Evolutionary conservation across 768 basidiomycete genomes (phyloP).

Genomic region (Termitomyces sp.): DNA sequence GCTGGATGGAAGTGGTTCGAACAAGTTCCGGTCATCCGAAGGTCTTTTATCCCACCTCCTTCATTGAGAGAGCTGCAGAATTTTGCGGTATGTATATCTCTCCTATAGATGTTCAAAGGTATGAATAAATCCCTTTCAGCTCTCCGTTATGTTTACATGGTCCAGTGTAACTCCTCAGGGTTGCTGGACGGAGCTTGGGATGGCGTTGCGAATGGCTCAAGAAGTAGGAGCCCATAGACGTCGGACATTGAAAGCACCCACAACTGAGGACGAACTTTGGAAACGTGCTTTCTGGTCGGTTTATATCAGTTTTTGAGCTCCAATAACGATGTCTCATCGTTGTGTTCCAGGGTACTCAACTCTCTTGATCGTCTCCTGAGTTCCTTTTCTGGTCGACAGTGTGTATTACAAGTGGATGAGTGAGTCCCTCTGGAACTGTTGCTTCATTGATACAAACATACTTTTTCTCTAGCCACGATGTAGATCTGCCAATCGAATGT

Average conservation of each 20-base stretch:
- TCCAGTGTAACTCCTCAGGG: conserved; percentile 46
- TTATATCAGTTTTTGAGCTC: background rate
- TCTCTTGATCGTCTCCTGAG: conserved; percentile 42
- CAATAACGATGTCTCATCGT: background rate
- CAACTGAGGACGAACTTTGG: conserved; percentile 66
- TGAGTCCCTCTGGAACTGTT: conserved; percentile 24
- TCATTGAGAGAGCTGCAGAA: conserved; percentile 71
- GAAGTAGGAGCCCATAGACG: conserved; percentile 70
- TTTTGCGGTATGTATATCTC: conserved; percentile 42
- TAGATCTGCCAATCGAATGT: conserved; percentile 57
- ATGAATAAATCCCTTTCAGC: conserved; percentile 24
- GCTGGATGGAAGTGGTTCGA: conserved; percentile 65
- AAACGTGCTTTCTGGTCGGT: conserved; percentile 61
- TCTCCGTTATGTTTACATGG: conserved; percentile 43
- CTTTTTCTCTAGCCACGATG: conserved; percentile 50
- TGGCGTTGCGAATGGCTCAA: conserved; percentile 67
- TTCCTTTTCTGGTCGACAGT: conserved; percentile 58
- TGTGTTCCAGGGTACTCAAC: conserved; percentile 38
- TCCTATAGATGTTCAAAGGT: conserved; percentile 8
- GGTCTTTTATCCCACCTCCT: conserved; percentile 52
- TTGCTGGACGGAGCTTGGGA: conserved; percentile 58
- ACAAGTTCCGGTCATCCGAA: conserved; percentile 60
- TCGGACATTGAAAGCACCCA: conserved; percentile 25
- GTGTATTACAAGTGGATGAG: conserved; percentile 74
- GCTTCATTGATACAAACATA: background rate